Evolutionary conservation across 768 basidiomycete species (phyloP).

Genomic region (Amanita molliuscula): DNA sequence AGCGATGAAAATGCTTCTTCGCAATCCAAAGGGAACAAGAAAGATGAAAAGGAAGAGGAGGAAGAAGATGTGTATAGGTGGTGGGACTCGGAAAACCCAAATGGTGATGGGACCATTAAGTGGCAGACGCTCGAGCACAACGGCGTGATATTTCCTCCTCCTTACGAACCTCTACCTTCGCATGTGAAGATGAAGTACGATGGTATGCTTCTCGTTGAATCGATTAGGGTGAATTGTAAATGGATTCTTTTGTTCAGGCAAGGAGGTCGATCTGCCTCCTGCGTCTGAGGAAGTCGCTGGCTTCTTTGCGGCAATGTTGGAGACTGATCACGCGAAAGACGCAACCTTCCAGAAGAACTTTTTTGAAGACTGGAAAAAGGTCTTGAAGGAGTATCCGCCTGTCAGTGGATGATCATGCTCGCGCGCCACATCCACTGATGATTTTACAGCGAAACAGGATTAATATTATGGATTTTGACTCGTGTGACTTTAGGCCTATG

Average conservation of each 20-base stretch:
- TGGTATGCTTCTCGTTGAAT: slow-evolving; percentile 34
- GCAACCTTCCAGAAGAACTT: slow-evolving; percentile 89
- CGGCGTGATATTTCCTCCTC: slow-evolving; percentile 93
- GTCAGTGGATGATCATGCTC: slow-evolving; percentile 26
- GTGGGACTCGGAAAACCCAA: slow-evolving; percentile 69
- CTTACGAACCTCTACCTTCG: slow-evolving; percentile 78
- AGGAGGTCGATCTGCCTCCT: slow-evolving; percentile 65
- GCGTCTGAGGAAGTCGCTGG: slow-evolving; percentile 95
- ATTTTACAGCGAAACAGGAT: slow-evolving; percentile 50
- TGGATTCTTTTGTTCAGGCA: slow-evolving; percentile 37
- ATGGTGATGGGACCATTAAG: slow-evolving; percentile 71
- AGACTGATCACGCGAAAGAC: slow-evolving; percentile 88
- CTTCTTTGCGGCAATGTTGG: slow-evolving; percentile 89
- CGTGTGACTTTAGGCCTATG: slow-evolving; percentile 94
- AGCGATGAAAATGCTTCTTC: slow-evolving; percentile 25
- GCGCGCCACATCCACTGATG: not conserved
- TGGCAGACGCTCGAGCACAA: slow-evolving; percentile 95
- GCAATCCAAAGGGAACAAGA: slow-evolving; percentile 39
- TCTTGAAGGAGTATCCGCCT: slow-evolving; percentile 75
- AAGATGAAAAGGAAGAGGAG: slow-evolving; percentile 49
- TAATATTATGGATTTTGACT: slow-evolving; percentile 64
- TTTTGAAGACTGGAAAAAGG: slow-evolving; percentile 78
- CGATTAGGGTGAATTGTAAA: slow-evolving; percentile 2
- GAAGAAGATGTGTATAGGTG: slow-evolving; percentile 69
- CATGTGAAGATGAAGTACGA: slow-evolving; percentile 92